Conservation (phyloP, 2,329 filamentous ascomycete species). For the Elsinoe ampelina region DNA sequence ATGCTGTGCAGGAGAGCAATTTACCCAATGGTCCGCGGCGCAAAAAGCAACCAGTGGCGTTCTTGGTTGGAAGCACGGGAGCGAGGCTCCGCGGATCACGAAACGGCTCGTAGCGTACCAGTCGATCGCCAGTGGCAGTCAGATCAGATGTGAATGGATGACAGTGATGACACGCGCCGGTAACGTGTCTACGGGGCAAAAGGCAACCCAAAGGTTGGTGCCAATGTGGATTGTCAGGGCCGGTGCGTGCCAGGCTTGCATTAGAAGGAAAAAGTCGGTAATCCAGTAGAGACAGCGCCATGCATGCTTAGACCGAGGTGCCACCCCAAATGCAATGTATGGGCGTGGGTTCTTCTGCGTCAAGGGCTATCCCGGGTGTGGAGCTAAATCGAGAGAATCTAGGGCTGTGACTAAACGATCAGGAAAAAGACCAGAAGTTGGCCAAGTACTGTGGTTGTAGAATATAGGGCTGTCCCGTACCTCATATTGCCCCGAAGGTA, state of each 20-base stretch:
- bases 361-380: no score
- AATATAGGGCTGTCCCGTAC: no score
- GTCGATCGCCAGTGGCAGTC: neutral
- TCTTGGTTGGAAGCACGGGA: no score
- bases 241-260: constrained; percentile 9
- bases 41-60: no score
- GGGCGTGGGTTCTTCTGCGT: neutral
- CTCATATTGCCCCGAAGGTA: no score
- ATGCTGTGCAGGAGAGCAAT: no score
- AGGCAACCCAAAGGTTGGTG: neutral
- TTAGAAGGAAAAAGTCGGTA: neutral
- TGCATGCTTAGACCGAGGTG: neutral
- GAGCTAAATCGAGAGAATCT: no score
- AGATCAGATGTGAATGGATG: neutral
- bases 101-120: neutral
- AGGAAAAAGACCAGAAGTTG: no score
- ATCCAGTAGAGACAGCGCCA: neutral
- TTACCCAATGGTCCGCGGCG: no score
- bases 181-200: neutral
- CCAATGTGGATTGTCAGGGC: constrained; percentile 2
- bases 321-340: neutral
- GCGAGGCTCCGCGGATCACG: neutral
- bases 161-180: neutral
- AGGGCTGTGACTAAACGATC: no score
- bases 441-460: no score